phyloP scores from a whole-genome alignment of 1,284 basidiomycete species.

The Ustilago loliicola region DNA sequence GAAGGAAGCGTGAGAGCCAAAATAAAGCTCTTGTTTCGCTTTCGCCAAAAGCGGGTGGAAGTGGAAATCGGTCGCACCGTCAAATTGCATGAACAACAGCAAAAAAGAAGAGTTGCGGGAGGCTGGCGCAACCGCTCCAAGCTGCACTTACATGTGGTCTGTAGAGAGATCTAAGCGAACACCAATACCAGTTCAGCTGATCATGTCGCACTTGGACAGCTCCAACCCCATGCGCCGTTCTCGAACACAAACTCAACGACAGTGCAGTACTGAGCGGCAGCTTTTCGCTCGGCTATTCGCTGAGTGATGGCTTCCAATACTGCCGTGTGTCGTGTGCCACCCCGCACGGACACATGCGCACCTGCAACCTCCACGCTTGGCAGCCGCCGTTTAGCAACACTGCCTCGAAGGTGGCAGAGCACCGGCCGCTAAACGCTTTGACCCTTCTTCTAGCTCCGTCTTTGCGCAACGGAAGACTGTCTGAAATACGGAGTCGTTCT shows the following conservation, averaged over 20 bases:
- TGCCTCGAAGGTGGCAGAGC: constrained; percentile 1
- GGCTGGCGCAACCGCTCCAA: constrained; percentile 8
- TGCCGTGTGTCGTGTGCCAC: constrained; percentile 10
- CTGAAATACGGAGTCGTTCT: background rate
- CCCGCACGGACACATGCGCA: background rate
- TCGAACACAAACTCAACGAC: background rate
- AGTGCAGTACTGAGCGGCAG: too few species aligned
- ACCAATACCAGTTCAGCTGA: background rate
- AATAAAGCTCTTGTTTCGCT: background rate
- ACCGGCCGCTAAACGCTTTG: background rate
- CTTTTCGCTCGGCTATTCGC: too few species aligned
- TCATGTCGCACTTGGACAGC: background rate
- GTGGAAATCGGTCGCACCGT: background rate
- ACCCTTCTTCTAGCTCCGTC: background rate
- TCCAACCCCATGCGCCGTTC: too few species aligned
- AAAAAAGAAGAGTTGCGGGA: background rate
- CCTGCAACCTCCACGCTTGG: background rate
- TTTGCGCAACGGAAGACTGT: background rate
- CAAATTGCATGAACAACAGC: background rate
- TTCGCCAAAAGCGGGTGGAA: background rate
- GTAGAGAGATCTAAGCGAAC: constrained; percentile 2
- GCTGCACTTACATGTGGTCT: background rate
- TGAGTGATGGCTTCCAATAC: too few species aligned
- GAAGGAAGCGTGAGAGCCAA: constrained; percentile 1
- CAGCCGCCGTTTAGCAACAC: background rate